Base-by-base conservation (phyloP, 345 rosid genomes). In the Eutrema yunnanense region DNA sequence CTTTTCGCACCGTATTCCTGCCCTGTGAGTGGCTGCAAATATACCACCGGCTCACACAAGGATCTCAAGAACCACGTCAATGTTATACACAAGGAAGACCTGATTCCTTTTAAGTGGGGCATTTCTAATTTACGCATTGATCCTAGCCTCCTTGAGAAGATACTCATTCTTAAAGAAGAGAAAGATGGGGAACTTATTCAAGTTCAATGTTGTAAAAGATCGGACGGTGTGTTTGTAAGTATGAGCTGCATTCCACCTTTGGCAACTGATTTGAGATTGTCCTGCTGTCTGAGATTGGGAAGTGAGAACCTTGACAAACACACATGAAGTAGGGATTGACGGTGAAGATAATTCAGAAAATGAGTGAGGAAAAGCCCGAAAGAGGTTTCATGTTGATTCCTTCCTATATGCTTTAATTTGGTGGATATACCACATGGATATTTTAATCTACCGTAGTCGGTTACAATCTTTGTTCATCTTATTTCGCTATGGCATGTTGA, bases 11-110 rank as follows among this genome's bases (percentile, higher is more conserved):
- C 87, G 0, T 78, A 81, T 67, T 64, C 82, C 0, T 89, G 92
- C 81, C 90, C 92, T 10, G 2, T 84, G 10, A 8, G 33, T 30
- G 51, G 6, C 33, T 87, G 90, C 74, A 51, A 48, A 77, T 84
- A 73, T 16, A 6, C 62, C 9, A 6, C 62, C 9, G 83, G 83
- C n/a, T 79, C 87, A 14, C 59, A 58, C 6, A 67, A 71, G 47
- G 73, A 80, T 42, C 36, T 89, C 10, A 38, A 19, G 0, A 36
- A 37, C 22, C 87, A 86, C 68, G 77, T 87, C 51, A 16, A 61
- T 12, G 49, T 9, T 29, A 62, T 71, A 47, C 95, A 86, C 55
- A 64, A 41, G 3, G 16, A 59, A 1, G 72, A 41, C 1, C 32
- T 50, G 38, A 27, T 9, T 11, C 42, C 3, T 8, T 75, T 79